Percentiles rank a stretch among this genome's conserved stretches.
Conservation (phyloP, 2,329 filamentous ascomycete species). For the Didymosphaeria variabile region DNA sequence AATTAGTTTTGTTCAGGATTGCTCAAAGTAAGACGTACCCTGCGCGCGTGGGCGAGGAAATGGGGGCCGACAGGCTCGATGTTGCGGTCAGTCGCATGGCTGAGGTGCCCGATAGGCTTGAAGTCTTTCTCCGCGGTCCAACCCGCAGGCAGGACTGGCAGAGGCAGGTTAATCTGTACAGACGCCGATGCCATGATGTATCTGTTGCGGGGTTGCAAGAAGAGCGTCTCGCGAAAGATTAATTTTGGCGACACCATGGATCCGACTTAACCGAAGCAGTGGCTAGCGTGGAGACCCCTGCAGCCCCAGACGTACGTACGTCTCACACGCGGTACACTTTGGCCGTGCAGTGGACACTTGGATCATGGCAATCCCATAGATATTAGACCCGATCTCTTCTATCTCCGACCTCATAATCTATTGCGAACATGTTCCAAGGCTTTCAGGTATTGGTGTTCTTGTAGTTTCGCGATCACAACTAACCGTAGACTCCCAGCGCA, state of each 20-base stretch:
- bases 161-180: conserved; percentile 68
- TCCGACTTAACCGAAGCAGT: not conserved
- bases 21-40: conserved; percentile 63
- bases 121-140: conserved; percentile 94
- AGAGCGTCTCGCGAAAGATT: conserved; percentile 5
- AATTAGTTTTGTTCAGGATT: conserved; percentile 25
- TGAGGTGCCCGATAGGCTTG: conserved; percentile 81
- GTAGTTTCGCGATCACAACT: conserved; percentile 22
- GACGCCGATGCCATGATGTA: conserved; percentile 63
- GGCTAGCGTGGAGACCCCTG: conserved; percentile 8
- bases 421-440: conserved; percentile 47
- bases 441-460: conserved; percentile 32
- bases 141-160: conserved; percentile 79
- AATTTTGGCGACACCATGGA: conserved; percentile 2
- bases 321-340: conserved; percentile 34
- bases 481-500: conserved; percentile 63
- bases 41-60: conserved; percentile 96
- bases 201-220: conserved; percentile 21
- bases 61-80: conserved; percentile 97
- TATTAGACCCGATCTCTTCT: conserved; percentile 17
- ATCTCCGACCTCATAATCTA: conserved; percentile 26
- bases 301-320: conserved; percentile 22
- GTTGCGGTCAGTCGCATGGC: conserved; percentile 80
- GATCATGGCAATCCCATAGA: conserved; percentile 23
- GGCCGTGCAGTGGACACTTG: conserved; percentile 29